These are phyloP conservation scores for Manihot esculenta DNA, from an alignment of 441 rosid genomes.

Conservation along the genomic window DNA sequence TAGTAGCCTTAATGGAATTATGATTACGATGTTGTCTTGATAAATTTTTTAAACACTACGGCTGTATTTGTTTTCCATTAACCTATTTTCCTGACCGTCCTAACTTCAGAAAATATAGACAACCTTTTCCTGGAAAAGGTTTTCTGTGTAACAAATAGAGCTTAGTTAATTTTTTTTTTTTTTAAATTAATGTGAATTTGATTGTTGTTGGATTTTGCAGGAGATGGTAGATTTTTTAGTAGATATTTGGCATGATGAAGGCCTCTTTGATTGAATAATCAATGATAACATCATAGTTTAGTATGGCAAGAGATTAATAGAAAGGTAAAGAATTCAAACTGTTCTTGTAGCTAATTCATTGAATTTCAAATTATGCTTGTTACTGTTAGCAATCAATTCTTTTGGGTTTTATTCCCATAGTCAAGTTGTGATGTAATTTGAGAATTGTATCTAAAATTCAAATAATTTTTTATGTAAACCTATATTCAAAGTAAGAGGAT, in stretches of 20 bases:
- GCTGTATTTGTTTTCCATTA: no score
- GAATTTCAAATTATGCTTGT: not conserved
- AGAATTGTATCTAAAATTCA: not conserved
- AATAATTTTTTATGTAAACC: no score
- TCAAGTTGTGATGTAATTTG: not conserved
- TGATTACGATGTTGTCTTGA: not conserved
- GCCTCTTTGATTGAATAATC: constrained; percentile 61
- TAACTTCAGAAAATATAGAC: no score
- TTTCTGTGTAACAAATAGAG: no score
- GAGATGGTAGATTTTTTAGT: constrained; percentile 95
- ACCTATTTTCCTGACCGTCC: no score
- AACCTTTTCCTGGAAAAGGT: no score
- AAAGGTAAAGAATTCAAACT: constrained; percentile 11
- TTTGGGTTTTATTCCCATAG: no score
- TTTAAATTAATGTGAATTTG: not conserved
- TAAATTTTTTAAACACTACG: not conserved
- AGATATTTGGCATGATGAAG: constrained; percentile 88
- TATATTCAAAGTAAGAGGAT: no score
- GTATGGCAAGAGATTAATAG: not conserved
- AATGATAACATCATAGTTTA: constrained; percentile 3
- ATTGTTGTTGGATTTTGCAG: constrained; percentile 41
- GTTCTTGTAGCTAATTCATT: not conserved
- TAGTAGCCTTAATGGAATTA: not conserved
- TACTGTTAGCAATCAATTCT: no score
- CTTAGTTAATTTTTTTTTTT: not conserved